phyloP scores from a whole-genome alignment of 2,329 filamentous ascomycete species.

The Paracamarosporium sp. region DNA sequence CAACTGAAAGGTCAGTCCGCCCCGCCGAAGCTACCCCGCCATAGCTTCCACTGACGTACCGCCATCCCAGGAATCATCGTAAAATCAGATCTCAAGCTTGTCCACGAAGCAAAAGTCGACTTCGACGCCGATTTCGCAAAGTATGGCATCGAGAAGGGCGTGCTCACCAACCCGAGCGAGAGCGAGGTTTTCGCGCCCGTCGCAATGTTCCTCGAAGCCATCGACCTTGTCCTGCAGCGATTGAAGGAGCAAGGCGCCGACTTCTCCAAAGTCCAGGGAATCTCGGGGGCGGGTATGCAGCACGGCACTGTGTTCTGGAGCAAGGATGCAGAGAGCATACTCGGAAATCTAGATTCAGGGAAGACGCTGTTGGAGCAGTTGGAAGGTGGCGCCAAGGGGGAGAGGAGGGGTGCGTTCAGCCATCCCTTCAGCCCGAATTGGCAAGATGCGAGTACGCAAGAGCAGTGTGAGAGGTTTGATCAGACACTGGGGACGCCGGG shows the following conservation, averaged over 20 bases:
- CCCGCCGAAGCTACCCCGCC: constrained; percentile 39
- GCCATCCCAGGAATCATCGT: constrained; percentile 74
- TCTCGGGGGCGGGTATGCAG: constrained; percentile 95
- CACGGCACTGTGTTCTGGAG: constrained; percentile 98
- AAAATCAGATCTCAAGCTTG: constrained; percentile 78
- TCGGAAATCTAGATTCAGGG: constrained; percentile 66
- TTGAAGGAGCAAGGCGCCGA: constrained; percentile 74
- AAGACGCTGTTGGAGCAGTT: constrained; percentile 77
- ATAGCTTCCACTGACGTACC: constrained; percentile 23
- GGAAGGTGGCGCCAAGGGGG: constrained; percentile 43
- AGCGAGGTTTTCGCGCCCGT: constrained; percentile 93
- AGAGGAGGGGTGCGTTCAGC: constrained; percentile 69
- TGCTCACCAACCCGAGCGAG: constrained; percentile 79
- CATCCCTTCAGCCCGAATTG: constrained; percentile 93
- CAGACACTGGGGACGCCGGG: constrained; percentile 69
- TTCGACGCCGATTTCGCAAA: constrained; percentile 84
- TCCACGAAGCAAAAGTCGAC: constrained; percentile 88
- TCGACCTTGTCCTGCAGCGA: constrained; percentile 82
- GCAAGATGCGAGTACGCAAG: constrained; percentile 96
- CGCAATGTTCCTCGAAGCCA: constrained; percentile 90
- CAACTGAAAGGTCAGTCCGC: constrained; percentile 79
- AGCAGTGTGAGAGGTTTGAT: constrained; percentile 90
- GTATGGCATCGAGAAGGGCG: constrained; percentile 82
- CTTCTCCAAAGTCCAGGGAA: constrained; percentile 75
- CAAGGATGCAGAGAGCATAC: constrained; percentile 67